Conservation (phyloP, 176 grass and related monocot genomes). For the Alopecurus myosuroides region DNA sequence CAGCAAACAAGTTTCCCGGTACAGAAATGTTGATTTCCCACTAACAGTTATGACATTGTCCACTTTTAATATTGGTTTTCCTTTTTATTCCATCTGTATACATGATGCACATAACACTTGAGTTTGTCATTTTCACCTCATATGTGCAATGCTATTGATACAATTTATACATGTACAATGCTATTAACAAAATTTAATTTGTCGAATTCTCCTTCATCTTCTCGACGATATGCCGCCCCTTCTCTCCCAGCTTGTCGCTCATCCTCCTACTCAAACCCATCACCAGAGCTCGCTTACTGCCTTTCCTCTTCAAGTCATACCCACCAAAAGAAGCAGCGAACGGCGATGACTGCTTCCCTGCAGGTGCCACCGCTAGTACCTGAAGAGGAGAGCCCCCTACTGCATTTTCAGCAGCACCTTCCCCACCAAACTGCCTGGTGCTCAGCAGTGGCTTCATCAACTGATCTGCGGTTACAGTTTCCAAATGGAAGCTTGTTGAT, state of each 20-base stretch:
- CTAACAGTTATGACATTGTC: no score
- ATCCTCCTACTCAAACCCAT: slow-evolving; percentile 60
- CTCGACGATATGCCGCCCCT: slow-evolving; percentile 54
- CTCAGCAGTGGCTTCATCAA: slow-evolving; percentile 27
- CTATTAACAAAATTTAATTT: neutral
- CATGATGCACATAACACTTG: neutral
- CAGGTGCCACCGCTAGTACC: neutral
- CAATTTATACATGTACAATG: no score
- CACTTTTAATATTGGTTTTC: neutral
- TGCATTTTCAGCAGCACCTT: slow-evolving; percentile 6
- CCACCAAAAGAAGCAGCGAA: neutral
- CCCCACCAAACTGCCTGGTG: slow-evolving; percentile 6
- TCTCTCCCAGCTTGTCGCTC: slow-evolving; percentile 73
- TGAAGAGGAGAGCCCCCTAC: neutral
- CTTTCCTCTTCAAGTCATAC: slow-evolving; percentile 40
- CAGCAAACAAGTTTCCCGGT: no score
- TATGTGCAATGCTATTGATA: no score
- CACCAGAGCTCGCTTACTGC: slow-evolving; percentile 39
- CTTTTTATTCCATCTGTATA: neutral
- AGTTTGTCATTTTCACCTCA: no score
- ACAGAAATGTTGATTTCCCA: no score
- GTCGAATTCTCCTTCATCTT: slow-evolving; percentile 62
- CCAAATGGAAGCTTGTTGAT: neutral
- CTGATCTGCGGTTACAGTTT: slow-evolving; percentile 6
- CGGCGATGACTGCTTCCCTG: neutral